These are phyloP conservation scores for Aspergillus sp. DNA, from an alignment of 2,329 filamentous ascomycete species.

Conservation along the genomic window DNA sequence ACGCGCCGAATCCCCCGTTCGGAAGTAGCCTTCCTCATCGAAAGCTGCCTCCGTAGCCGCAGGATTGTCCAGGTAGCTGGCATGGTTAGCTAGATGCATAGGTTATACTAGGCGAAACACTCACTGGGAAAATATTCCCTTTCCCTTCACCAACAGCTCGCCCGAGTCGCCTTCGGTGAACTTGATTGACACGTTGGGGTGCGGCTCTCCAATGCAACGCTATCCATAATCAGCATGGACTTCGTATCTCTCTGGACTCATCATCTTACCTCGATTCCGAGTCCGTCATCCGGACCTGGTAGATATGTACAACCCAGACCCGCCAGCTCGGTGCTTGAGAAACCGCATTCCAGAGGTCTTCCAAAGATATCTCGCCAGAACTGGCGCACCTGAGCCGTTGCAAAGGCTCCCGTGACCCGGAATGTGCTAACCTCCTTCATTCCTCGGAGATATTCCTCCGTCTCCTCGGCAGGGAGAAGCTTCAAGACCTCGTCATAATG, in stretches of 20 bases:
- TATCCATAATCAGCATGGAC: neutral
- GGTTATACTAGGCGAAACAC: neutral
- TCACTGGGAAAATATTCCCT: constrained; percentile 22
- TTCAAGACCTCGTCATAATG: neutral
- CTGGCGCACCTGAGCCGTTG: neutral
- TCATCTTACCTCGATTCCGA: neutral
- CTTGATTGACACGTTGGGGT: neutral
- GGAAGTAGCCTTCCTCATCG: constrained; percentile 19
- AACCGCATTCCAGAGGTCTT: neutral
- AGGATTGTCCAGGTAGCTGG: constrained; percentile 9
- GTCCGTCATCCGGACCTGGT: neutral
- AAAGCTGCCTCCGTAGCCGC: constrained; percentile 5
- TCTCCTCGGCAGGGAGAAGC: neutral
- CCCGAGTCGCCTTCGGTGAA: constrained; percentile 9
- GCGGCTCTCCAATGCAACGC: neutral
- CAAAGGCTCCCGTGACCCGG: neutral
- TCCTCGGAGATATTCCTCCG: neutral
- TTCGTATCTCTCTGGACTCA: neutral
- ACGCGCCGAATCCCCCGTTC: constrained; percentile 18
- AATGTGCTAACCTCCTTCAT: neutral
- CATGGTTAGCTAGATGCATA: neutral
- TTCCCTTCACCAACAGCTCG: constrained; percentile 9
- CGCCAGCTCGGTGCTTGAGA: neutral
- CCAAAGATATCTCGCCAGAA: neutral
- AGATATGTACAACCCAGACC: neutral